Percentiles rank a stretch among this genome's conserved stretches.
Conservation (phyloP, 2,329 filamentous ascomycete genomes). For the Metarhizium album region DNA sequence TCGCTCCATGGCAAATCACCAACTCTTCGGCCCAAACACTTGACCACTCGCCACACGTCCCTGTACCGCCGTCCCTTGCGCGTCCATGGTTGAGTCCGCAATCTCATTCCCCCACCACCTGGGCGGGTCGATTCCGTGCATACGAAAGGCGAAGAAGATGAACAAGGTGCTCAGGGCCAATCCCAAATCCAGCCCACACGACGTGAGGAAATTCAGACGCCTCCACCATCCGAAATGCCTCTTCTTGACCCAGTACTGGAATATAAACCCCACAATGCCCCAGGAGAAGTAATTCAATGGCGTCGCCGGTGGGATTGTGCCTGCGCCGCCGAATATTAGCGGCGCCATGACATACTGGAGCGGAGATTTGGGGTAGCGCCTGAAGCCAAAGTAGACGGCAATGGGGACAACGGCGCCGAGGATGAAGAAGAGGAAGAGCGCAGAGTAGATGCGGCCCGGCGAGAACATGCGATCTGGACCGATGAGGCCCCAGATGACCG, state of each 20-base stretch:
- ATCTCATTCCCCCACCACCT: constrained; percentile 60
- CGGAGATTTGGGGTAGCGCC: constrained; percentile 39
- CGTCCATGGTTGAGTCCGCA: constrained; percentile 51
- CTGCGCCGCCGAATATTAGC: constrained; percentile 46
- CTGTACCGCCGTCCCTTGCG: constrained; percentile 47
- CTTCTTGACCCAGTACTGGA: constrained; percentile 58
- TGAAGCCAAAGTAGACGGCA: constrained; percentile 37
- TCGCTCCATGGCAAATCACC: constrained; percentile 24
- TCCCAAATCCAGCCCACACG: constrained; percentile 58
- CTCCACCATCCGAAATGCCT: constrained; percentile 61
- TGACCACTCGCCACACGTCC: constrained; percentile 38
- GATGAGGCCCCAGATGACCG: constrained; percentile 58
- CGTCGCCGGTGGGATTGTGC: constrained; percentile 52
- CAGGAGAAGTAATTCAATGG: constrained; percentile 67
- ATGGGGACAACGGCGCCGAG: constrained; percentile 44
- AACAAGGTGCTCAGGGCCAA: constrained; percentile 56
- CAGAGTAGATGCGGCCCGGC: constrained; percentile 49
- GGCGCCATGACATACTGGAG: constrained; percentile 47
- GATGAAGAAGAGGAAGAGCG: constrained; percentile 49
- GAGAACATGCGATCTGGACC: constrained; percentile 55
- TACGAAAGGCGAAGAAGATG: constrained; percentile 59
- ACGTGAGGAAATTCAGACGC: constrained; percentile 61
- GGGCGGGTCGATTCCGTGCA: constrained; percentile 51
- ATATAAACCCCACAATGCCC: constrained; percentile 59
- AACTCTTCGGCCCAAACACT: constrained; percentile 49